A percentile compares a stretch with the other conserved stretches of the same genome.
These are phyloP conservation scores for Coccomyxa subellipsoidea DNA, from an alignment of 163 green algal genomes.

Conservation along the genomic window DNA sequence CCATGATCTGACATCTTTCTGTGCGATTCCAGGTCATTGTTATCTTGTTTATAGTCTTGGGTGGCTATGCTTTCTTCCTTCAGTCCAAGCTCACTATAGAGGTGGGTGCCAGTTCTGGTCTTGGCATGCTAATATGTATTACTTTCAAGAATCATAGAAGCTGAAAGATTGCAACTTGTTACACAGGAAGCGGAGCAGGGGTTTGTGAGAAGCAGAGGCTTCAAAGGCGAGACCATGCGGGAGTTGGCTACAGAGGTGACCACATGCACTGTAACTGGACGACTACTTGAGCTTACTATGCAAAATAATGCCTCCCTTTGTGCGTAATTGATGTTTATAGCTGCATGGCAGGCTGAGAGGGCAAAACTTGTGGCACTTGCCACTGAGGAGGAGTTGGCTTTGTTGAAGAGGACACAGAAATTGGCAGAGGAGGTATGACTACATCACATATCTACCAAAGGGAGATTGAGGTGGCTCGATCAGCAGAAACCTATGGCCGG, in stretches of 20 bases:
- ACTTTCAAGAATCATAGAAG: too few species aligned
- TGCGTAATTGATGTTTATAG: background rate
- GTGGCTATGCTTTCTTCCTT: slow-evolving; percentile 8
- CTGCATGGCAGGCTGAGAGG: background rate
- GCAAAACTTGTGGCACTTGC: background rate
- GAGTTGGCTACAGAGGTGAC: background rate
- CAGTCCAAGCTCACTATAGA: background rate
- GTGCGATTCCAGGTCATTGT: background rate
- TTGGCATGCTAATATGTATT: too few species aligned
- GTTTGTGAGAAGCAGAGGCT: background rate
- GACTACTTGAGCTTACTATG: background rate
- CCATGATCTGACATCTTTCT: background rate
- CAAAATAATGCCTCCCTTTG: background rate
- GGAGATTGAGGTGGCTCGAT: too few species aligned
- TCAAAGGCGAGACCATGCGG: background rate
- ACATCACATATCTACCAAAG: too few species aligned
- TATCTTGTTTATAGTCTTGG: background rate
- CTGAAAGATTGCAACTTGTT: background rate
- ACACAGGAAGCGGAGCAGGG: background rate
- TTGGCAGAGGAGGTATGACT: background rate
- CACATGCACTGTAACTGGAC: background rate
- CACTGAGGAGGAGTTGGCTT: background rate
- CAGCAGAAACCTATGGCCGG: too few species aligned
- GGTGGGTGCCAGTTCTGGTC: background rate
- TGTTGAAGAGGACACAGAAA: background rate